These are phyloP conservation scores for Coccomyxa subellipsoidea DNA, from an alignment of 163 green algal genomes.

Conservation along the genomic window DNA sequence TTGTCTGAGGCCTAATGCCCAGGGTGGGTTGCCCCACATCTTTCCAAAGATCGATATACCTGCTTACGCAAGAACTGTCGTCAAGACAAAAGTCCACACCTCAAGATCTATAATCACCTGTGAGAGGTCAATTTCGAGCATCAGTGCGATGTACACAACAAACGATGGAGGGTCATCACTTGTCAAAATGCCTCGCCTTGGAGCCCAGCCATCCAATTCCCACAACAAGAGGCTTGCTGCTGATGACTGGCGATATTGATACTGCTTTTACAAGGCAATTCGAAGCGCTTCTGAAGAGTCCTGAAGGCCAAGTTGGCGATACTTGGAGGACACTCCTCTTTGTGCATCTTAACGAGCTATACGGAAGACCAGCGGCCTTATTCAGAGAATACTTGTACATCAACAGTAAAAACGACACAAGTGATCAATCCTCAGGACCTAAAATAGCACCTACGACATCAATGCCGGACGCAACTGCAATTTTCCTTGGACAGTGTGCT, in stretches of 20 bases:
- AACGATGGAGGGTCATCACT: background rate
- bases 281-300: background rate
- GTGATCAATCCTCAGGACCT: no score
- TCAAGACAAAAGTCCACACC: background rate
- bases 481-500: no score
- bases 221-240: conserved; percentile 27
- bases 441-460: no score
- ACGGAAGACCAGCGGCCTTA: background rate
- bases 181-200: conserved; percentile 27
- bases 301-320: background rate
- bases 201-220: conserved; percentile 40
- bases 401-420: no score
- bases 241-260: background rate
- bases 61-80: background rate
- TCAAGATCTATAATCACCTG: background rate
- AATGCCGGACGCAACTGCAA: no score
- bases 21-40: conserved; percentile 17
- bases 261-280: background rate
- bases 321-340: background rate
- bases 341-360: background rate
- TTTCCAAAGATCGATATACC: conserved; percentile 31
- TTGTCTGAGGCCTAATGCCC: conserved; percentile 17
- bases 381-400: no score
- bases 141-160: background rate
- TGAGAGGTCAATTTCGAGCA: background rate